A percentile compares a stretch with the other conserved stretches of the same genome.
Evolutionary conservation across 805 yeast genomes (phyloP).

Genomic region (Kodamaea sagamina): DNA sequence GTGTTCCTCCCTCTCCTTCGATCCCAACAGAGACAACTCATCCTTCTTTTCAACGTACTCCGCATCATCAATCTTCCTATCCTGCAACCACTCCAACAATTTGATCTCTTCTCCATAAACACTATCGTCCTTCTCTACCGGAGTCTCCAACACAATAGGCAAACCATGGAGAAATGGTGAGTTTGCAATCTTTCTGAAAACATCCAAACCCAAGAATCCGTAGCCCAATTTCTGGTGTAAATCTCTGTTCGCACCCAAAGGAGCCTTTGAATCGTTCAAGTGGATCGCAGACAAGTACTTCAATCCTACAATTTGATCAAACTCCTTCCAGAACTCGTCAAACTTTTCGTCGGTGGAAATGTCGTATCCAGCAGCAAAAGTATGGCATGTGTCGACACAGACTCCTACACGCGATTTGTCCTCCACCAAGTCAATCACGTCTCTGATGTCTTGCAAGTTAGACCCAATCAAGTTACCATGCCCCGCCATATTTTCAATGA

Average conservation of each 20-base stretch:
- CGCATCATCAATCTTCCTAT: conserved; percentile 50
- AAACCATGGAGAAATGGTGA: conserved; percentile 58
- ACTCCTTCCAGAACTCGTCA: conserved; percentile 70
- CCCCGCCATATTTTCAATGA: conserved; percentile 97
- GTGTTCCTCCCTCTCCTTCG: conserved; percentile 68
- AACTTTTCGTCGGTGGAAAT: conserved; percentile 60
- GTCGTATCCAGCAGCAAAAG: conserved; percentile 96
- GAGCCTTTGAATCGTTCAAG: conserved; percentile 93
- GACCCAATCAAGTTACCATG: conserved; percentile 91
- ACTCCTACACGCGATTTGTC: conserved; percentile 89
- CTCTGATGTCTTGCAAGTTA: conserved; percentile 67
- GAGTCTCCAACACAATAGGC: conserved; percentile 89
- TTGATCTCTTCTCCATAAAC: conserved; percentile 81
- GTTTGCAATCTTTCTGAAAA: conserved; percentile 77
- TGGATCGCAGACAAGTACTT: conserved; percentile 80
- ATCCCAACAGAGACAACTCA: conserved; percentile 61
- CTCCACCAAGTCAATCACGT: conserved; percentile 76
- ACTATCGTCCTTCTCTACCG: conserved; percentile 64
- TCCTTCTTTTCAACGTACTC: conserved; percentile 53
- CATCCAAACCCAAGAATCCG: conserved; percentile 87
- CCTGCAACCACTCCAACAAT: conserved; percentile 78
- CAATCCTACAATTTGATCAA: conserved; percentile 73
- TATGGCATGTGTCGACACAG: conserved; percentile 94
- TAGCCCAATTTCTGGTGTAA: conserved; percentile 86
- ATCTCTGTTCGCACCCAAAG: conserved; percentile 85